These are phyloP conservation scores for Quercus parvula DNA, from an alignment of 306 rosid species.

Conservation along the genomic window DNA sequence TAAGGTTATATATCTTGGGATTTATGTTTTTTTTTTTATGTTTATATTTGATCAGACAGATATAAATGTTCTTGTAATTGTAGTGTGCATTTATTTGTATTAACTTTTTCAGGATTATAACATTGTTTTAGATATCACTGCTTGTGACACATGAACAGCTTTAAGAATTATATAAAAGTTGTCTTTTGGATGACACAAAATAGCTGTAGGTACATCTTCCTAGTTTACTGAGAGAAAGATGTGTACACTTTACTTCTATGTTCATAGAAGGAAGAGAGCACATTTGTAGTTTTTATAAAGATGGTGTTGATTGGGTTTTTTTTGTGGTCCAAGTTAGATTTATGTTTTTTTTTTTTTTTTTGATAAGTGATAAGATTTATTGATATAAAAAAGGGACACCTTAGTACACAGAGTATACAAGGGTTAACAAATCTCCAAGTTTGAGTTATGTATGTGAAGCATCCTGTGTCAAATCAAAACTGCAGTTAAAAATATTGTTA, in stretches of 20 bases:
- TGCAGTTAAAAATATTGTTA: neutral
- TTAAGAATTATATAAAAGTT: neutral
- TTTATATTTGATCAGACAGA: neutral
- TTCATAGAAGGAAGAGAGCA: neutral
- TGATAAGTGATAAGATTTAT: no score
- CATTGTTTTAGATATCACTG: neutral
- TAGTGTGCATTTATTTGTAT: neutral
- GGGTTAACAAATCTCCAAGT: no score
- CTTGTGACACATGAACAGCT: neutral
- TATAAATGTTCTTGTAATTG: neutral
- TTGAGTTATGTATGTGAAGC: no score
- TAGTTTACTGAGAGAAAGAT: neutral
- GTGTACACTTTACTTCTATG: neutral
- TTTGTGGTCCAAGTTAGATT: no score
- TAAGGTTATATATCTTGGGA: conserved; percentile 32
- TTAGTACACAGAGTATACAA: no score
- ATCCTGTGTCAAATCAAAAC: neutral
- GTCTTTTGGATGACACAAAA: neutral
- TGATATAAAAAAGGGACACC: no score
- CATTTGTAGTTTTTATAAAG: neutral
- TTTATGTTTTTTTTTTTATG: neutral
- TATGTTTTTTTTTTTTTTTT: no score
- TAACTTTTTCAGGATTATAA: neutral
- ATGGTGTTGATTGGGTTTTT: neutral
- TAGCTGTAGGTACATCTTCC: neutral